Evolutionary conservation across 805 yeast genomes (phyloP), one percentile per base, ranked within the genome.

Genomic region (Wickerhamomyces subpelliculosus): DNA sequence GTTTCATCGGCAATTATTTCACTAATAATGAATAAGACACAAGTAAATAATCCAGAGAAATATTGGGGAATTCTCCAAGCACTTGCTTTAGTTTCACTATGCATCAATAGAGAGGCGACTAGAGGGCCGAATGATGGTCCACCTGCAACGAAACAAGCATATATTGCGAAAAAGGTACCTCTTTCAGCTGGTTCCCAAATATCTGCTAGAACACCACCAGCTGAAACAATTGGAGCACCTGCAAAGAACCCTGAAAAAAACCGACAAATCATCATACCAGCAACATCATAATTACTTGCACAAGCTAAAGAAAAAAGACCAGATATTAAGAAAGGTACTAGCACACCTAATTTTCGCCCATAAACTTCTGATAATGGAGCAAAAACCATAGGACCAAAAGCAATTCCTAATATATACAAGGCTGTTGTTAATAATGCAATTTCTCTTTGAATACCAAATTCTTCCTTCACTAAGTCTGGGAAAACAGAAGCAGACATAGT

Each of bases 361-460:
- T 52, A 61, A 2, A 62, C 56, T 28, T 56, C 61, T 2, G 78
- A 71, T 9, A 74, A 45, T 2, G 83, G 83, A 1, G 82, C 85
- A 71, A 78, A 75, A 11, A 80, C 45, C 55, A 78, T 46, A 8
- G 52, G 52, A 0, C 88, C 89, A 13, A 75, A 58, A 1, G 84
- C 84, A 49, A 79, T 73, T 0, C 88, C 89, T 34, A 79, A 53
- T 11, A 80, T 74, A 46, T 73, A 82, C 13, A 80, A 57, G 0
- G 86, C 67, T 2, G 80, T 71, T 10, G 74, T 68, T 33, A 81
- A 60, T 13, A 73, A 59, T 4, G 79, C 70, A 1, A 68, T 72
- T 16, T 69, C 71, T 26, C 59, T 36, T 5, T 73, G 67, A 12
- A 75, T 60, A 20, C 67, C 68, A 58, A 58, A 75, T 13, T 54